These are phyloP conservation scores for Entamoeba invadens DNA, from an alignment of 208 protist species.

Conservation along the genomic window DNA sequence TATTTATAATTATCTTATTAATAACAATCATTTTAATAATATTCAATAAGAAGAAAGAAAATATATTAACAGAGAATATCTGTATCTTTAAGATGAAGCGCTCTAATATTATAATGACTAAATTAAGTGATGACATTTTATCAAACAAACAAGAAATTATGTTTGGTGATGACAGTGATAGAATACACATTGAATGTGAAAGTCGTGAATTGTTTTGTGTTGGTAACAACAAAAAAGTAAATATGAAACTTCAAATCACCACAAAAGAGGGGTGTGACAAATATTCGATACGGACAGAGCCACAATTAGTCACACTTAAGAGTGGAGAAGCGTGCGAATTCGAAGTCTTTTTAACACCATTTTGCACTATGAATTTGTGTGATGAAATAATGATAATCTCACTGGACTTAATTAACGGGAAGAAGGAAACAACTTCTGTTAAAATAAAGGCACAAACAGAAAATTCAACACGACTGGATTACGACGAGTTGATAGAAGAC, in stretches of 20 bases:
- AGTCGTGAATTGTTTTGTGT: background rate
- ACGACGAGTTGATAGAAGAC: background rate
- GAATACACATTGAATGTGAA: background rate
- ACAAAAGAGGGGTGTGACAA: background rate
- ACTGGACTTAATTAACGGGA: background rate
- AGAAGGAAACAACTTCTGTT: background rate
- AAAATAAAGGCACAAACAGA: background rate
- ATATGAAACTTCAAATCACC: background rate
- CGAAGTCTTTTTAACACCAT: background rate
- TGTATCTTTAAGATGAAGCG: too few relatives aligned
- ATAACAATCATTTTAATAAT: too few relatives aligned
- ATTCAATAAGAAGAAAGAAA: too few relatives aligned
- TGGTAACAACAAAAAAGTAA: background rate
- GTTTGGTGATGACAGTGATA: too few relatives aligned
- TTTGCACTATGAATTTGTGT: background rate
- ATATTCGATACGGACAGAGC: background rate
- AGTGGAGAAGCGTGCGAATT: background rate
- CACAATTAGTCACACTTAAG: background rate
- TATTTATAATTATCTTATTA: too few relatives aligned
- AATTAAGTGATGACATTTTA: too few relatives aligned
- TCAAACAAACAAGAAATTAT: too few relatives aligned
- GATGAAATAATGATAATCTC: background rate
- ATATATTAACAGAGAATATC: too few relatives aligned
- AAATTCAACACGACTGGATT: background rate
- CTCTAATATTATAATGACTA: too few relatives aligned